Evolutionary conservation across 768 basidiomycete genomes (phyloP), one percentile per base, ranked within the genome.

Genomic region (Collybiopsis luxurians): DNA sequence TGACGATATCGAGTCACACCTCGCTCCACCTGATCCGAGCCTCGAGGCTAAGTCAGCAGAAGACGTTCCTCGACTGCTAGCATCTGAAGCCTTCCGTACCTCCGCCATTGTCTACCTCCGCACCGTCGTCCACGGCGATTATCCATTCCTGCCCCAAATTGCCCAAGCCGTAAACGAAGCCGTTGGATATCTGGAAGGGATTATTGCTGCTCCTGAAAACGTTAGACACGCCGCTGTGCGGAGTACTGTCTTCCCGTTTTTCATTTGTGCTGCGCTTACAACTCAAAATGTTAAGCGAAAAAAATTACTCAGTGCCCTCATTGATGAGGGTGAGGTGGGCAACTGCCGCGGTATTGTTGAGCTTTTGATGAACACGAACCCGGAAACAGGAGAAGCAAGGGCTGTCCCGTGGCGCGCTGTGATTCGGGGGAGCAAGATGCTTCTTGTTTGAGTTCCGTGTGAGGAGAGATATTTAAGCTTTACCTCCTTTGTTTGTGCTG

Each of bases 231-330:
- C 80, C 13, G 86, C 92, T 26, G 79, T 90, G 56, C 78, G 89
- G 39, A 89, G 86, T 70, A 90, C 89, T 27, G 88, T 92, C 62
- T 90, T 92, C 63, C 81, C 82, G 45, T 84, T 90, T 57, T 90
- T 86, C 64, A 79, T 93, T 51, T 82, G 83, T 59, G 89, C 89
- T 1, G 84, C 80, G 60, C 78, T 92, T 50, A 84, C 87, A 59
- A 82, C 85, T 65, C 72, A 81, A 50, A 57, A 31, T 3, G 53
- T 53, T 1, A 71, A 84, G 59, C 79, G 78, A 50, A 40, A 58
- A 1, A 73, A 75, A 59, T 72, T 92, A 12, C 60, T 70, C 24
- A 61, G 63, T 10, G 71, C 79, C 43, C 73, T 93, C 42, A 64
- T 76, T 53, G 77, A 78, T 53, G 82, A 85, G 63, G 75, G 76